Evolutionary conservation across 78 protist genomes (phyloP), one percentile per base, ranked within the genome.

Genomic region (Dictyostelium intermedium): DNA sequence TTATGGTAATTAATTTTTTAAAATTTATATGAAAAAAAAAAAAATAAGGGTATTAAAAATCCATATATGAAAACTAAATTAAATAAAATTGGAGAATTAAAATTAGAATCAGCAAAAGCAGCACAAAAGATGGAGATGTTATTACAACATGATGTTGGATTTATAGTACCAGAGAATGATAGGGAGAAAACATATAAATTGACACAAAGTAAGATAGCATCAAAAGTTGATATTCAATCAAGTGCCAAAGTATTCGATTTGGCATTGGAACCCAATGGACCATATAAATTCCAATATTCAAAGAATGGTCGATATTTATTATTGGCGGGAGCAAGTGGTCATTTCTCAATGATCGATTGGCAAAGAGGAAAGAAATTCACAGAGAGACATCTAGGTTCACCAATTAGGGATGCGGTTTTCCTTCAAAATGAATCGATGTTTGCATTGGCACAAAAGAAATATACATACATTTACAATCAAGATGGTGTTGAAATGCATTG

Each of bases 401-500:
- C 96, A 11, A 83, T 97, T 77, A 35, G 96, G 4, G 99, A 98
- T 69, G 97, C 98, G 13, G 25, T 63, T 32, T 98, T 93, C 77
- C 93, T 99, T 82, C 98, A 98, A 74, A 96, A 99, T 89, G 96
- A 97, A 37, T 43, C 97, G 25, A 89, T 99, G 98, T 87, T 97
- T 53, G 99, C 99, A 5, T 97, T 97, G 3, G 99, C 99, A 14
- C 99, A 99, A 94, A 92, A 94, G 76, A 96, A 97, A 85, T 92
- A 97, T 78, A 84, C 95, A 32, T 97, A 95, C 84, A 92, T 99
- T 34, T 99, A 99, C 89, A 98, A 98, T 91, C 20, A 70, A 13
- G 23, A 66, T 5, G 99, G 99, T 39, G 79, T 83, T 10, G 99
- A 99, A 91, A 20, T 99, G 18, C 99, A 99, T 83, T 56, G 87